A percentile compares a stretch with the other conserved stretches of the same genome.
Conservation (phyloP, 495 filamentous ascomycete species). For the Penicillium verhagenii region DNA sequence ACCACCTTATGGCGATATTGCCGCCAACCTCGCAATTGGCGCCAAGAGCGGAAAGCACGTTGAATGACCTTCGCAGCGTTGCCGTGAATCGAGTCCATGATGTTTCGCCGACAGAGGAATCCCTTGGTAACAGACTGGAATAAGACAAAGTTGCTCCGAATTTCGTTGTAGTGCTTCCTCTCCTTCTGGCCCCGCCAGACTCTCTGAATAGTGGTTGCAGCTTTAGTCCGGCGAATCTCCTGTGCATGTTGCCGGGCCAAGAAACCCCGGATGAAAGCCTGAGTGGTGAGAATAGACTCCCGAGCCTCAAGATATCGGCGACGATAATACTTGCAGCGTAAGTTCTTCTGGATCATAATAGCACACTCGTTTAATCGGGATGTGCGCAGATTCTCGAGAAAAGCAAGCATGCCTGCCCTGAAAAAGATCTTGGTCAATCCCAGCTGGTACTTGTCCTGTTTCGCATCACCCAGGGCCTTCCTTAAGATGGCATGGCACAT, state of each 20-base stretch:
- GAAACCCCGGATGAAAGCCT: constrained; percentile 71
- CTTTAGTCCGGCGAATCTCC: constrained; percentile 77
- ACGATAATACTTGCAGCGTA: constrained; percentile 91
- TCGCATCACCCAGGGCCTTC: constrained; percentile 81
- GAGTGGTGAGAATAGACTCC: constrained; percentile 73
- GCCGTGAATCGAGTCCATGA: constrained; percentile 89
- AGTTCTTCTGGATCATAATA: constrained; percentile 98
- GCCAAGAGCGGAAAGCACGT: constrained; percentile 79
- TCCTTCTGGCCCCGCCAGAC: constrained; percentile 92
- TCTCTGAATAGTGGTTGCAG: constrained; percentile 90
- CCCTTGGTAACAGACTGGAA: constrained; percentile 90
- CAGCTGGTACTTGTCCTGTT: constrained; percentile 92
- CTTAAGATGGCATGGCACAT: constrained; percentile 91
- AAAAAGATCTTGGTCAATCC: constrained; percentile 99
- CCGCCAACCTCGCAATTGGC: constrained; percentile 77
- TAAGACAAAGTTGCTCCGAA: constrained; percentile 78
- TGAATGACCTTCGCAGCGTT: constrained; percentile 92
- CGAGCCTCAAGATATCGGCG: constrained; percentile 88
- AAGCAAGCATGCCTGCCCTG: constrained; percentile 97
- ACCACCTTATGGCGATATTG: constrained; percentile 85
- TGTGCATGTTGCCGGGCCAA: constrained; percentile 74
- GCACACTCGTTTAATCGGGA: constrained; percentile 89
- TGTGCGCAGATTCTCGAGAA: constrained; percentile 91
- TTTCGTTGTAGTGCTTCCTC: constrained; percentile 68
- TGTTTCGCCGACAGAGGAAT: constrained; percentile 79